These are phyloP conservation scores for Kazachstania bromeliacearum DNA, from an alignment of 805 yeast species.

Conservation along the genomic window DNA sequence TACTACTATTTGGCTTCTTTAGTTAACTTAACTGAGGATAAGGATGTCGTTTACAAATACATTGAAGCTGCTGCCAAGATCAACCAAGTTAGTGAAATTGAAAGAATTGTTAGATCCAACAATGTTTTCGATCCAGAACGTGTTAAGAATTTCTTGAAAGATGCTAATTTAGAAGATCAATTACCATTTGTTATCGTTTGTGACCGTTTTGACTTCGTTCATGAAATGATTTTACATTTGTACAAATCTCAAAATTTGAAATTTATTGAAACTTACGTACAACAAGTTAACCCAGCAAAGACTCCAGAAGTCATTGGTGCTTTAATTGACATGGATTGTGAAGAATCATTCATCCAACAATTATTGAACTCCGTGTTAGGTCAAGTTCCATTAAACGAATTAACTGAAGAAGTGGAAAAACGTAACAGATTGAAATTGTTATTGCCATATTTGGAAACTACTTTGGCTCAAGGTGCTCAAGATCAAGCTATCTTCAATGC, in stretches of 20 bases:
- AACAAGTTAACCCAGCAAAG: constrained; percentile 91
- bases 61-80: constrained; percentile 88
- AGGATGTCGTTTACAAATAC: constrained; percentile 92
- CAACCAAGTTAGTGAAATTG: constrained; percentile 89
- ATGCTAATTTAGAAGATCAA: constrained; percentile 88
- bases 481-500: constrained; percentile 92
- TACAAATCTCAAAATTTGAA: constrained; percentile 94
- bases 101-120: constrained; percentile 90
- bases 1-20: constrained; percentile 89
- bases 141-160: constrained; percentile 94
- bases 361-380: constrained; percentile 81
- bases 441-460: constrained; percentile 86
- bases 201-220: constrained; percentile 84
- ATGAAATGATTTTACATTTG: constrained; percentile 84
- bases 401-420: constrained; percentile 92
- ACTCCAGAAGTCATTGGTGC: constrained; percentile 97
- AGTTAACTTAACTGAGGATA: constrained; percentile 87
- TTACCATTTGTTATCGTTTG: constrained; percentile 93
- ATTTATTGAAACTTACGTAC: constrained; percentile 95
- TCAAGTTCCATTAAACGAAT: constrained; percentile 82
- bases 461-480: constrained; percentile 71
- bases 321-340: constrained; percentile 93
- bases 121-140: constrained; percentile 92
- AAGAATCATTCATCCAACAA: constrained; percentile 74
- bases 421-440: constrained; percentile 87